These are phyloP conservation scores for Fraxinus quadrangulata DNA, from an alignment of 257 asterid genomes.

Conservation along the genomic window DNA sequence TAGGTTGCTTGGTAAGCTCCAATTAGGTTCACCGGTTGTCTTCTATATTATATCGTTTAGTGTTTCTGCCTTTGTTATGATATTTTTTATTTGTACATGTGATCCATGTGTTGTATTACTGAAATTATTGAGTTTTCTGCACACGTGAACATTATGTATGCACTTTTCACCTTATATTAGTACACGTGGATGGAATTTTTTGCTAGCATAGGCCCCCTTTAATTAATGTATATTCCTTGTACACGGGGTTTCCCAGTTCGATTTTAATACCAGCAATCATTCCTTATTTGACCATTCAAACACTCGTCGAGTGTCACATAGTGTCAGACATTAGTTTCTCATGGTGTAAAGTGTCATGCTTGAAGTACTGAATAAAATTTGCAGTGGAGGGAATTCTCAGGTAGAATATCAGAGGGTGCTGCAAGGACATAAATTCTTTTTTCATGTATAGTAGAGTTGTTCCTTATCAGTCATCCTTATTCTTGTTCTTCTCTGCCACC, in stretches of 20 bases:
- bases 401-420: background rate
- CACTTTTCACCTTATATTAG: background rate
- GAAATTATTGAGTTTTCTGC: background rate
- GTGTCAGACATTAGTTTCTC: background rate
- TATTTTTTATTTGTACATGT: constrained; percentile 17
- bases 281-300: background rate
- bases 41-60: background rate
- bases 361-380: background rate
- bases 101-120: constrained; percentile 13
- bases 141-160: background rate
- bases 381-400: background rate
- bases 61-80: background rate
- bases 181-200: background rate
- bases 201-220: background rate
- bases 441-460: background rate
- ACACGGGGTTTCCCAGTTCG: background rate
- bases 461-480: background rate
- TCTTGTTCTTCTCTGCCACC: background rate
- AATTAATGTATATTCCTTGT: background rate
- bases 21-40: background rate
- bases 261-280: background rate
- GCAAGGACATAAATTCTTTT: background rate
- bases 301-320: background rate
- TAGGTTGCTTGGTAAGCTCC: constrained; percentile 3
- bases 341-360: background rate